Percentiles rank a stretch among this genome's conserved stretches.
Evolutionary conservation across 805 yeast genomes (phyloP).

Genomic region (Hanseniaspora thailandica): DNA sequence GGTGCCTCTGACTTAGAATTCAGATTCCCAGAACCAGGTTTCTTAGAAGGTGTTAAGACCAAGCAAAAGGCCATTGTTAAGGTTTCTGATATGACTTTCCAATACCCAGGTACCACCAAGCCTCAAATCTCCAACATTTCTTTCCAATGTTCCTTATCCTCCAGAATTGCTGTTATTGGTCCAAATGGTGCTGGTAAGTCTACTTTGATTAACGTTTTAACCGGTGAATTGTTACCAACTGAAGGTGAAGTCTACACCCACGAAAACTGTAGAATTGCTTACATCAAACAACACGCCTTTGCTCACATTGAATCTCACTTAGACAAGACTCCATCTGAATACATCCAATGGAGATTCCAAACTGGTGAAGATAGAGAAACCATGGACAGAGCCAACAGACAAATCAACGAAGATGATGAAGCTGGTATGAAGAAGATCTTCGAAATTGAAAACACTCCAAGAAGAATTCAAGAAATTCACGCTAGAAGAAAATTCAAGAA

Average conservation of each 20-base stretch:
- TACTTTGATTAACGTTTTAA: conserved; percentile 93
- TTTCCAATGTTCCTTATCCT: conserved; percentile 98
- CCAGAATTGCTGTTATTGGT: conserved; percentile 99
- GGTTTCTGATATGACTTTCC: conserved; percentile 95
- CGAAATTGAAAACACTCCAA: conserved; percentile 96
- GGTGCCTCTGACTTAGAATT: conserved; percentile 97
- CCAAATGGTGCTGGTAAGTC: conserved; percentile 99
- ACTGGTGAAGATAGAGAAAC: conserved; percentile 99
- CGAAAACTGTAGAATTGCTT: conserved; percentile 99
- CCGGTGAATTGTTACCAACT: conserved; percentile 99
- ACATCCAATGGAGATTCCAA: conserved; percentile 99
- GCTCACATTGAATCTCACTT: conserved; percentile 98
- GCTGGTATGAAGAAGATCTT: conserved; percentile 98
- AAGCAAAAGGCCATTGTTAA: conserved; percentile 99
- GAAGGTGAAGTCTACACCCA: conserved; percentile 97
- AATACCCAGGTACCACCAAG: conserved; percentile 96
- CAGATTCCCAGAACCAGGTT: conserved; percentile 99
- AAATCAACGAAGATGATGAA: conserved; percentile 93
- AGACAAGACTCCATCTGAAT: conserved; percentile 99
- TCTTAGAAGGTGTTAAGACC: conserved; percentile 99
- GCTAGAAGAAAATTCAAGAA: conserved; percentile 99
- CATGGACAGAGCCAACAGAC: conserved; percentile 99
- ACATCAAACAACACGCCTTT: conserved; percentile 99
- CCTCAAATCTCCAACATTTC: conserved; percentile 85
- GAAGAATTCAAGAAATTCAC: conserved; percentile 90